phyloP scores from a whole-genome alignment of 805 yeast species.

The Candida verbasci region DNA sequence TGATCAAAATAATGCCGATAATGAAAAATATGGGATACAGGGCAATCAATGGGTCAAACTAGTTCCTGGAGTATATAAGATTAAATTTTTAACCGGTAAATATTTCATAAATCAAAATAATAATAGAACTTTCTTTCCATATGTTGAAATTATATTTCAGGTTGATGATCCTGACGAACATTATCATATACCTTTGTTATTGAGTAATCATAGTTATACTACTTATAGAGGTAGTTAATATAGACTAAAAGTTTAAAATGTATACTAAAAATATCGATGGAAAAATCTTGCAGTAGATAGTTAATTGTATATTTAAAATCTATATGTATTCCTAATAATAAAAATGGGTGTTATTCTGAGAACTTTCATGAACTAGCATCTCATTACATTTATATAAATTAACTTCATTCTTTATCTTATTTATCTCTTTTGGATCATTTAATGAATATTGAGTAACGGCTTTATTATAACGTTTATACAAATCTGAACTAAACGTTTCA shows the following conservation, averaged over 20 bases:
- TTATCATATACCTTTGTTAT: constrained; percentile 82
- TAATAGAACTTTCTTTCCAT: constrained; percentile 69
- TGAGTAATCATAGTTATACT: constrained; percentile 83
- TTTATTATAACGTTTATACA: constrained; percentile 53
- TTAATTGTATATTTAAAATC: not conserved
- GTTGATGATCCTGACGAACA: constrained; percentile 68
- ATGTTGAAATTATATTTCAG: constrained; percentile 73
- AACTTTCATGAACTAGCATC: constrained; percentile 65
- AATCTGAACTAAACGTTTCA: constrained; percentile 48
- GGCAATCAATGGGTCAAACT: constrained; percentile 26
- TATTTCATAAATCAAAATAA: constrained; percentile 45
- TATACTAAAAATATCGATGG: not conserved
- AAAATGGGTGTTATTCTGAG: constrained; percentile 61
- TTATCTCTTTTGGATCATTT: constrained; percentile 47
- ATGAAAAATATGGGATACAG: not conserved
- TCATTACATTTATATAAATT: constrained; percentile 59
- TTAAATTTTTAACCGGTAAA: constrained; percentile 70
- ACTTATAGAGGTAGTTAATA: constrained; percentile 79
- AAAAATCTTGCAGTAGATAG: not conserved
- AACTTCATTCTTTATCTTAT: constrained; percentile 58
- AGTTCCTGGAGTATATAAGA: constrained; percentile 64
- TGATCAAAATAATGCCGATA: constrained; percentile 26
- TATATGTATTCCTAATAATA: constrained; percentile 37
- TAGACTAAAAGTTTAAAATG: not conserved
- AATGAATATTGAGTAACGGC: constrained; percentile 48